phyloP scores from a whole-genome alignment of 768 basidiomycete species.

The Tylopilus rubrobrunneus region DNA sequence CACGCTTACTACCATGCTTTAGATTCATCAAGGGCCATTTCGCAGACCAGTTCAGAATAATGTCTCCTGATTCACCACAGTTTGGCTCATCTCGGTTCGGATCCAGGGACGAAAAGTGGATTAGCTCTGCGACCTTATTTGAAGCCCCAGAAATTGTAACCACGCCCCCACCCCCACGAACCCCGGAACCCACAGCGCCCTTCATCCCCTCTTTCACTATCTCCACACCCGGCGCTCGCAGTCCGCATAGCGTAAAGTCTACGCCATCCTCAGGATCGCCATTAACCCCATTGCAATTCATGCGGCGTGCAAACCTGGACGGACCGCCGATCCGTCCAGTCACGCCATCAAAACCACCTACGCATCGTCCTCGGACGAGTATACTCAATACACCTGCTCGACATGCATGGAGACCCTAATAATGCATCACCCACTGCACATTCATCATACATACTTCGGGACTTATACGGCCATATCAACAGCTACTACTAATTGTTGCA shows the following conservation, averaged over 20 bases:
- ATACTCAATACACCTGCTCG: conserved; percentile 46
- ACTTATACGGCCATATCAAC: conserved; percentile 15
- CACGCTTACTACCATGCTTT: conserved; percentile 3
- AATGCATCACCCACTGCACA: conserved; percentile 11
- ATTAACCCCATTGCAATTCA: conserved; percentile 77
- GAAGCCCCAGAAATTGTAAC: conserved; percentile 46
- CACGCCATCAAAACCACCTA: conserved; percentile 62
- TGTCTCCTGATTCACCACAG: conserved; percentile 57
- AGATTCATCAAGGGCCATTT: conserved; percentile 88
- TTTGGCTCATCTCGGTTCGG: conserved; percentile 37
- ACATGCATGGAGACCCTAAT: conserved; percentile 64
- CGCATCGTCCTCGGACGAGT: conserved; percentile 40
- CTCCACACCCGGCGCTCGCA: conserved; percentile 43
- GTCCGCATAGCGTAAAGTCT: conserved; percentile 44
- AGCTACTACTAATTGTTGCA: conserved; percentile 26
- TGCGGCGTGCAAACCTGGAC: conserved; percentile 72
- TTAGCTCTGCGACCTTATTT: conserved; percentile 69
- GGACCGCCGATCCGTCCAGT: conserved; percentile 47
- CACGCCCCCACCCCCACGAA: conserved; percentile 45
- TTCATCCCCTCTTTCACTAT: conserved; percentile 67
- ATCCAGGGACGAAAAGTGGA: conserved; percentile 73
- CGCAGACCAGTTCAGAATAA: conserved; percentile 74
- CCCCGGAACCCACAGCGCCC: conserved; percentile 61
- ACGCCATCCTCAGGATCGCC: conserved; percentile 69
- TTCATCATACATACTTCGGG: conserved; percentile 12